Evolutionary conservation across 2,329 filamentous ascomycete genomes (phyloP).

Genomic region (Fusarium sp.): DNA sequence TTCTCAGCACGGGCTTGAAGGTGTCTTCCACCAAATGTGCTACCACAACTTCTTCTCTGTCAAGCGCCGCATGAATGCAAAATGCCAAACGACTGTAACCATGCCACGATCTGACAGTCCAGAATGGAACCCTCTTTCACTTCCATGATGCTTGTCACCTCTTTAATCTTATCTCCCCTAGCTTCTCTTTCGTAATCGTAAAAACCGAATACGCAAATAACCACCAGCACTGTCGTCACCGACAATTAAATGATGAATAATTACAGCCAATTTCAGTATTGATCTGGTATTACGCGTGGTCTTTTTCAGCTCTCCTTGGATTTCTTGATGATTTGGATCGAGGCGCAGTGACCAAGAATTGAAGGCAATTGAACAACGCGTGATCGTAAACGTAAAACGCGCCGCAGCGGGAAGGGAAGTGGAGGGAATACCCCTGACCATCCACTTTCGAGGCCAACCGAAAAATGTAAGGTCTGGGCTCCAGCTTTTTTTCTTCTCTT

Average conservation of each 20-base stretch:
- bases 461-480: conserved; percentile 13
- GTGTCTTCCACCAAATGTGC: not conserved
- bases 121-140: not conserved
- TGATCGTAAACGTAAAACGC: conserved; percentile 19
- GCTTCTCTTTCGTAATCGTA: conserved; percentile 27
- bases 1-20: conserved; percentile 18
- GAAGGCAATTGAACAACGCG: not conserved
- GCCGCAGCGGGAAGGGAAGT: conserved; percentile 21
- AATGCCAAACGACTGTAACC: not conserved
- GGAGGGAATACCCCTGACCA: conserved; percentile 26
- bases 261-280: conserved; percentile 10
- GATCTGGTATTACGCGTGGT: conserved; percentile 1
- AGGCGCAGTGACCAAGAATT: conserved; percentile 11
- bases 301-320: not conserved
- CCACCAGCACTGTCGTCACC: not conserved
- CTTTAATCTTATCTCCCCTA: not conserved
- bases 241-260: not conserved
- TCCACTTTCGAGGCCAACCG: conserved; percentile 29
- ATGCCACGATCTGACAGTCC: not conserved
- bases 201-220: conserved; percentile 31
- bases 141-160: not conserved
- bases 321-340: not conserved
- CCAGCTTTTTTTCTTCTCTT: not conserved
- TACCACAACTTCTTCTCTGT: conserved; percentile 1
- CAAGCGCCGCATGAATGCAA: not conserved